Base-by-base conservation (phyloP, 129 eudicot species). In the Escallonia rubra region DNA sequence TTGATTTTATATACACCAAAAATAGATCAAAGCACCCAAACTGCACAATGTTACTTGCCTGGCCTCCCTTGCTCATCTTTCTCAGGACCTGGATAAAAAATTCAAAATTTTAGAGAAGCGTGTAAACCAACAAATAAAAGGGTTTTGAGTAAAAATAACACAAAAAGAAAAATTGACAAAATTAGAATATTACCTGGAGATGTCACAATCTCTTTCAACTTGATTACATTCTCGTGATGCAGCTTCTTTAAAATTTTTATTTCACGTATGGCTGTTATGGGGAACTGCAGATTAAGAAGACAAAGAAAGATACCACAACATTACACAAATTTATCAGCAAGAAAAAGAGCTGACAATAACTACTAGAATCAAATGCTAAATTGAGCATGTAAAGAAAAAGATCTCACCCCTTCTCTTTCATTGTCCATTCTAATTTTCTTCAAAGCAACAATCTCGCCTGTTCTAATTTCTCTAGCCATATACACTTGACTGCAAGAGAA, bases 351-450 rank as follows among this genome's bases (percentile, higher is more conserved):
- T 23, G 34, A 23, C 34, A 23, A 23, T 23, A 11, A 15, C 23
- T 58, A 15, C 15, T 67, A 53, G 41, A 7, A 67, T n/a, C 49
- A 41, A 67, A 7, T 39, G 7, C 9, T 48, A 42, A 23, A 23
- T 23, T 13, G 15, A 61, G 57, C 8, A 40, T 55, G 43, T 47
- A 43, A 58, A 63, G 34, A 23, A 50, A 2, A 59, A 52, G 72
- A 41, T 3, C 65, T 13, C 59, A 86, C 88, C 80, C 93, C 93
- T 61, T 83, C 84, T 59, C 70, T 78, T 61, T 80, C 86, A 60
- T 80, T 80, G 78, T 83, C 84, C 89, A 82, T 86, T 3, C 86
- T 72, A 45, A 86, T 83, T 69, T 86, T 86, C 82, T 86, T 86
- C 62, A 86, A 71, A 77, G 93, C 93, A 57, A 82, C 89, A 65